Conservation (phyloP, 192 early-diverging fungal genomes). For the Anaeromyces robustus region DNA sequence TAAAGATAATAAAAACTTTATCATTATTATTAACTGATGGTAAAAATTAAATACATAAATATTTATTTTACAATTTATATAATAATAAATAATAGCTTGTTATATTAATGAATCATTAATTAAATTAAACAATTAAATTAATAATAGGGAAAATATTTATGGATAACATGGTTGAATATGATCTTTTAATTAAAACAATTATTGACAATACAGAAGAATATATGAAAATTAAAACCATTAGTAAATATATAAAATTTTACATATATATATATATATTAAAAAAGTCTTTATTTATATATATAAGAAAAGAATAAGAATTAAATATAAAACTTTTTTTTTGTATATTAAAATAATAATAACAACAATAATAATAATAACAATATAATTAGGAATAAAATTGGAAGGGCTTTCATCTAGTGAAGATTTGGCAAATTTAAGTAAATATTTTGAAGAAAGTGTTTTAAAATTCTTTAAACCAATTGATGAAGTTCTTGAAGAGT, state of each 20-base stretch:
- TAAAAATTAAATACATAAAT: not conserved
- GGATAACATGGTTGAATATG: not conserved
- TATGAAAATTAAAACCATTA: not conserved
- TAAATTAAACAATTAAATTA: too few species aligned
- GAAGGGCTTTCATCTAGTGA: not conserved
- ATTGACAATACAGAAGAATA: not conserved
- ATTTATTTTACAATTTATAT: too few species aligned
- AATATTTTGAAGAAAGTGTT: not conserved
- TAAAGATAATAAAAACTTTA: not conserved
- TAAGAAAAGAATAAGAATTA: too few species aligned
- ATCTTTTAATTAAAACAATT: not conserved
- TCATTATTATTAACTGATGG: not conserved
- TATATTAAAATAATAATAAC: too few species aligned
- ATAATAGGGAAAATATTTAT: not conserved
- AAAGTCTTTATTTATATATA: too few species aligned
- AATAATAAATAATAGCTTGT: too few species aligned
- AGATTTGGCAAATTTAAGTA: not conserved
- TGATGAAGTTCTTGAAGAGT: not conserved
- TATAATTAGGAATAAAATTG: not conserved
- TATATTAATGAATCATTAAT: too few species aligned
- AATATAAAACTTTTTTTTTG: too few species aligned
- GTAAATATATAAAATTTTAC: not conserved
- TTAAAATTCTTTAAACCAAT: not conserved
- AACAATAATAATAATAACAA: too few species aligned
- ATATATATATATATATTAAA: too few species aligned